Evolutionary conservation across 2,329 filamentous ascomycete species (phyloP).

Genomic region (Calonectria hawksworthii): DNA sequence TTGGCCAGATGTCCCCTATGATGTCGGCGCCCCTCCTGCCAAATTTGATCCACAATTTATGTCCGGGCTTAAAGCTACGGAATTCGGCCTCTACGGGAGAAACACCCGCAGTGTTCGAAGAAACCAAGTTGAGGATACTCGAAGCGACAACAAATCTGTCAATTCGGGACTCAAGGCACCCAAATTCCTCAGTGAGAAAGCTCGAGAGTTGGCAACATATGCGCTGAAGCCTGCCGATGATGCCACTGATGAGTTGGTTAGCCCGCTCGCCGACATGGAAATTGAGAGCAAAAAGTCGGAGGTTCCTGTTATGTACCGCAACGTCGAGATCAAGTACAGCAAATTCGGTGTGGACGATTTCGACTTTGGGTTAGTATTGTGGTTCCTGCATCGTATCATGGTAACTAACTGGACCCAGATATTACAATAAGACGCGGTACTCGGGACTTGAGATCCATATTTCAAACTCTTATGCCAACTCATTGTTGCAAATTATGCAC

Average conservation of each 20-base stretch:
- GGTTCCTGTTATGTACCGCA: slow-evolving; percentile 89
- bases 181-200: slow-evolving; percentile 95
- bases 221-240: slow-evolving; percentile 58
- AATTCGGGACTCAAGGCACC: slow-evolving; percentile 78
- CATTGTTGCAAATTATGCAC: slow-evolving; percentile 89
- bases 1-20: slow-evolving; percentile 89
- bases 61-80: slow-evolving; percentile 76
- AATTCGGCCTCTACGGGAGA: slow-evolving; percentile 83
- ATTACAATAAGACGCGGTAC: slow-evolving; percentile 93
- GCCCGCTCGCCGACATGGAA: slow-evolving; percentile 76
- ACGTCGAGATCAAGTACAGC: slow-evolving; percentile 98
- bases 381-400: neutral
- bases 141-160: slow-evolving; percentile 71
- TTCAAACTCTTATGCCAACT: slow-evolving; percentile 95
- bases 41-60: slow-evolving; percentile 81
- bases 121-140: slow-evolving; percentile 87
- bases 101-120: slow-evolving; percentile 81
- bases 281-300: slow-evolving; percentile 84
- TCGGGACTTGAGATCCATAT: slow-evolving; percentile 97
- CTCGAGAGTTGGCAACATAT: slow-evolving; percentile 73
- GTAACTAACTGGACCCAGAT: slow-evolving; percentile 65
- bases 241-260: slow-evolving; percentile 69
- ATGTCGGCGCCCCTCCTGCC: slow-evolving; percentile 85
- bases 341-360: slow-evolving; percentile 99
- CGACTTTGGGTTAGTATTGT: slow-evolving; percentile 81